Evolutionary conservation across 2,329 filamentous ascomycete genomes (phyloP), one percentile per base, ranked within the genome.

Genomic region (Myriangium duriaei): DNA sequence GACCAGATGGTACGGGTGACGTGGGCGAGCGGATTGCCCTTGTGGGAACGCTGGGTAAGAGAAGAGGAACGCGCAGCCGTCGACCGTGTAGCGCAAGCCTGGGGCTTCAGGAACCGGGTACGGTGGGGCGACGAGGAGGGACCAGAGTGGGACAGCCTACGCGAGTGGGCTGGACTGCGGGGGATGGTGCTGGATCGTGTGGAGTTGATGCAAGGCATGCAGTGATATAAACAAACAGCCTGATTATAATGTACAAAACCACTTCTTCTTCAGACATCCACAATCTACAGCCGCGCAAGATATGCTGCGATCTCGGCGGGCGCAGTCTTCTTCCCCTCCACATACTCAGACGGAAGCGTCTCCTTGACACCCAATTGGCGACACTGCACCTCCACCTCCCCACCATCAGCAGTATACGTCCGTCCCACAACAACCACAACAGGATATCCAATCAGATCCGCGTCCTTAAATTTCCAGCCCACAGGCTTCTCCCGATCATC

Each of bases 1-100:
- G 87, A 96, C 57, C 86, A 96, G 60, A 94, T 95, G 83, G 79
- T 81, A 51, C 76, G 91, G 13, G 85, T 96, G 4, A 87, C 84
- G 2, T 98, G 91, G 91, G 70, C 80, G 6, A 75, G 76, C 0
- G 91, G 91, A 9, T 79, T 84, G 21, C 80, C 83, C 14, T 63
- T 96, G 45, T 72, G 81, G 44, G 72, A 84, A 51, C 73, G 91
- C 11, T 96, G 87, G 82, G 58, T 93, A 38, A 71, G 84, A 21
- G 91, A 96, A 57, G 86, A 94, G 46, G 87, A 98, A 65, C 71
- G 91, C 15, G 81, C 79, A 3, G 85, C 86, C 1, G 66, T 94
- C 46, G 91, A 98, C 63, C 77, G 74, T 52, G 74, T 98, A 41
- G 86, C 87, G 1, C 74, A 79, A 47, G 80, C 84, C 1, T 98